Evolutionary conservation across 164 flowering plant species (phyloP).

Genomic region (Platanus orientalis): DNA sequence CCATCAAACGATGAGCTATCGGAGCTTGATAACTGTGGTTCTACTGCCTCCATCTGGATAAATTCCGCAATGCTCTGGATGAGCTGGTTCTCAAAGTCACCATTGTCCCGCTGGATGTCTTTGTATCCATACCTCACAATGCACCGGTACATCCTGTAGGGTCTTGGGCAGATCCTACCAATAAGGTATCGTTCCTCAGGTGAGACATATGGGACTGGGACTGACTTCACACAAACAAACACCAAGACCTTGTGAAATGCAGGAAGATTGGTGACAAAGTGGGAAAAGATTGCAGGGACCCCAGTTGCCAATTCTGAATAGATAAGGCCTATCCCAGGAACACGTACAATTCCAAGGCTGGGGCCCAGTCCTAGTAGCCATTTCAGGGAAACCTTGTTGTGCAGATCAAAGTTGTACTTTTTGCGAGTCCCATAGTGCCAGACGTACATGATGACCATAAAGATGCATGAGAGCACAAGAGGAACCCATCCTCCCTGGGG

Average conservation of each 20-base stretch:
- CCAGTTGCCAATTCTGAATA: slow-evolving; percentile 6
- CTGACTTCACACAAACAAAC: slow-evolving; percentile 3
- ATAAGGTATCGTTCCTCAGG: neutral
- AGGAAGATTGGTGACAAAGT: slow-evolving; percentile 4
- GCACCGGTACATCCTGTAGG: slow-evolving; percentile 3
- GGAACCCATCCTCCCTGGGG: slow-evolving; percentile 5
- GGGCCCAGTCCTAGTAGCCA: slow-evolving; percentile 5
- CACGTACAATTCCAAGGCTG: neutral
- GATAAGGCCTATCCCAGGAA: slow-evolving; percentile 3
- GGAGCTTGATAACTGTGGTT: slow-evolving; percentile 18
- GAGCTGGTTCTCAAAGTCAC: slow-evolving; percentile 1
- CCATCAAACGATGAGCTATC: slow-evolving; percentile 42
- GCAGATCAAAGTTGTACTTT: slow-evolving; percentile 3
- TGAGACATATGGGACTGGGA: slow-evolving; percentile 1
- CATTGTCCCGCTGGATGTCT: neutral
- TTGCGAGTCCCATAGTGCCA: slow-evolving; percentile 2
- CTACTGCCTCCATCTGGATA: slow-evolving; percentile 1
- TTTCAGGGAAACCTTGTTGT: slow-evolving; percentile 2
- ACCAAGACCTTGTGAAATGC: slow-evolving; percentile 5
- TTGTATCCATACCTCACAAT: neutral
- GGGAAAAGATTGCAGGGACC: slow-evolving; percentile 3
- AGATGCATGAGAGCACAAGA: neutral
- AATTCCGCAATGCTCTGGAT: slow-evolving; percentile 1
- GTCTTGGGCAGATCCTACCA: slow-evolving; percentile 1
- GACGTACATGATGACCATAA: neutral